Percentiles rank a stretch among this genome's conserved stretches.
Conservation (phyloP, 108 stramenopile genomes). For the Nannochloropsis granulata region DNA sequence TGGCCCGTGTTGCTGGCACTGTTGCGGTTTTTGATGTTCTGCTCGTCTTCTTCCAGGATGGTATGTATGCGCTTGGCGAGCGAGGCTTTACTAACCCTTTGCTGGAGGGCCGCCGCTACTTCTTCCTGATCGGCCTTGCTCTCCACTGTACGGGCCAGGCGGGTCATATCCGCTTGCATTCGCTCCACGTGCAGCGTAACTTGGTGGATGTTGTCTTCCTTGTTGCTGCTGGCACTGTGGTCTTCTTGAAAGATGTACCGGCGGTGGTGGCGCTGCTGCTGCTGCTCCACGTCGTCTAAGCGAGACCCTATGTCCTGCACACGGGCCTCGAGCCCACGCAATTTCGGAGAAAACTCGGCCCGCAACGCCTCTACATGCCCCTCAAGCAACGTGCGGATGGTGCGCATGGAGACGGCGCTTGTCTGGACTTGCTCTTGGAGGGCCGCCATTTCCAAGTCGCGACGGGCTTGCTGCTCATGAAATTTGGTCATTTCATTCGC, state of each 20-base stretch:
- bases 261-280: background rate
- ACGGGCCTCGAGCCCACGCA: background rate
- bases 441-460: background rate
- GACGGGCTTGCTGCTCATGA: background rate
- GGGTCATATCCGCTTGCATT: background rate
- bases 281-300: background rate
- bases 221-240: background rate
- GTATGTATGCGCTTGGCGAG: background rate
- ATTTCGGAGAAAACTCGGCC: background rate
- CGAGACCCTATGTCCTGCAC: background rate
- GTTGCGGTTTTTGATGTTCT: background rate
- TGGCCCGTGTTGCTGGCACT: background rate
- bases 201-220: no score
- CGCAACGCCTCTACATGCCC: background rate
- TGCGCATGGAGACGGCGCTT: background rate
- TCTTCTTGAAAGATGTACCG: background rate
- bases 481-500: background rate
- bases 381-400: background rate
- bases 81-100: background rate
- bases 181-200: background rate
- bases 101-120: background rate
- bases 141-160: background rate
- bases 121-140: background rate
- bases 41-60: background rate
- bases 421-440: background rate